These are phyloP conservation scores for Babesia ovata DNA, from an alignment of 169 alveolate species.

Conservation along the genomic window DNA sequence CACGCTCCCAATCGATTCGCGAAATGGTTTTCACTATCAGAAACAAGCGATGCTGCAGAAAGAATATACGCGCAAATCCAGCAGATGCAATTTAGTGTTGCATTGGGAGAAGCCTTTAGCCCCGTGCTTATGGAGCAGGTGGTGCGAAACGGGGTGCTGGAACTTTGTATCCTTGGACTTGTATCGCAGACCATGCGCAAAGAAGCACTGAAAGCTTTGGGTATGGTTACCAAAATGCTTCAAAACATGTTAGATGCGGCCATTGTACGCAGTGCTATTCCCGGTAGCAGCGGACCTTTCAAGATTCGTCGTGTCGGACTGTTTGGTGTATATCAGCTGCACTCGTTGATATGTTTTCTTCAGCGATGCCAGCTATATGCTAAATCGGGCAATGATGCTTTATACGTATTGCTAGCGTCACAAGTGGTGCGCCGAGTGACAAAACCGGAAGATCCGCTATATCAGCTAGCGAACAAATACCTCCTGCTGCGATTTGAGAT, in stretches of 20 bases:
- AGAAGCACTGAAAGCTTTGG: conserved; percentile 1
- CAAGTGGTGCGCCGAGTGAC: conserved; percentile 20
- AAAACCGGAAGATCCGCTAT: conserved; percentile 41
- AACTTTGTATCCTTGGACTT: conserved; percentile 26
- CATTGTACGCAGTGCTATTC: conserved; percentile 12
- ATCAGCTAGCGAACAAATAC: conserved; percentile 20
- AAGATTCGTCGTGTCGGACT: conserved; percentile 25
- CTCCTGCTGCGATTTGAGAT: conserved; percentile 14
- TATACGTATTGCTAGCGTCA: conserved; percentile 12
- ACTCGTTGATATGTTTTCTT: conserved; percentile 10
- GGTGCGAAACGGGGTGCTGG: conserved; percentile 29
- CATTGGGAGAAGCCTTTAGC: conserved; percentile 10
- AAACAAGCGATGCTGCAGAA: conserved; percentile 14
- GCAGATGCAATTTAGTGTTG: conserved; percentile 2
- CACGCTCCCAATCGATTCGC: conserved; percentile 4
- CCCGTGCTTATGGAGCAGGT: conserved; percentile 23
- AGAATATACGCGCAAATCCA: conserved; percentile 17
- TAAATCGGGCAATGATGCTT: conserved; percentile 2
- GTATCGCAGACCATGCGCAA: not conserved
- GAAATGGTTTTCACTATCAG: not conserved
- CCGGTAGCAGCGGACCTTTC: conserved; percentile 22
- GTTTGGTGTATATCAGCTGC: conserved; percentile 32
- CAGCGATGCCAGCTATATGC: conserved; percentile 26
- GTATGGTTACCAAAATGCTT: conserved; percentile 6
- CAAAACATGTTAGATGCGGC: conserved; percentile 38